phyloP scores from a whole-genome alignment of 1,284 basidiomycete species.

The Marasmius oreades region DNA sequence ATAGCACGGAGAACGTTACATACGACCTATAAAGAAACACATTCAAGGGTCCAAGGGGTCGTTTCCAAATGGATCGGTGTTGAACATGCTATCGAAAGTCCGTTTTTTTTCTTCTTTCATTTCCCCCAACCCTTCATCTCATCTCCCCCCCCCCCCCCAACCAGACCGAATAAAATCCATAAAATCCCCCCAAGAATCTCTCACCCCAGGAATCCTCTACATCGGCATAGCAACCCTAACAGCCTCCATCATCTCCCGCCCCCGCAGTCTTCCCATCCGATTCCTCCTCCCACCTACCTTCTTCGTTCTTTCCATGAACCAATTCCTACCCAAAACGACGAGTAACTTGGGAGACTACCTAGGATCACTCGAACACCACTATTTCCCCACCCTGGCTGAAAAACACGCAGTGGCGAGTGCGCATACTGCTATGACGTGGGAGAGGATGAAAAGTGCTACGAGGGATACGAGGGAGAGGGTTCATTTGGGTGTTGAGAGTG shows the following conservation, averaged over 20 bases:
- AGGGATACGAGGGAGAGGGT: constrained; percentile 39
- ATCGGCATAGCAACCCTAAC: constrained; percentile 86
- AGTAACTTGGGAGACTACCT: constrained; percentile 66
- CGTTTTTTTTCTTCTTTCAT: constrained; percentile 30
- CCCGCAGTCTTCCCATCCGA: constrained; percentile 65
- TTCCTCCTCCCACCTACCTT: constrained; percentile 69
- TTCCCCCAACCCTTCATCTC: not conserved
- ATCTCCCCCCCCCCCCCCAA: not conserved
- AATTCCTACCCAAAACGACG: constrained; percentile 81
- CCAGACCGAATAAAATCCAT: constrained; percentile 80
- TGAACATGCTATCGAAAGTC: constrained; percentile 81
- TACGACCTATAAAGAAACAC: constrained; percentile 50
- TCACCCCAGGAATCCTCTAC: constrained; percentile 85
- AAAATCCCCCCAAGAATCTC: constrained; percentile 72
- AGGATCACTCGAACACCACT: constrained; percentile 65
- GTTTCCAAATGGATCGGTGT: constrained; percentile 79
- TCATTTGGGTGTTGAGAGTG: constrained; percentile 42
- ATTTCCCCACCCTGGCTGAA: constrained; percentile 65
- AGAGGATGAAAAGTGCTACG: constrained; percentile 41
- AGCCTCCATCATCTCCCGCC: constrained; percentile 81
- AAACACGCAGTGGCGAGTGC: constrained; percentile 67
- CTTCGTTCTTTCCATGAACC: constrained; percentile 59
- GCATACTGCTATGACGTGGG: constrained; percentile 58
- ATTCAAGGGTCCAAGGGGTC: constrained; percentile 63
- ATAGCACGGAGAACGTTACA: constrained; percentile 56